These are phyloP conservation scores for Coemansia sp. DNA, from an alignment of 192 early-diverging fungal species.

Conservation along the genomic window DNA sequence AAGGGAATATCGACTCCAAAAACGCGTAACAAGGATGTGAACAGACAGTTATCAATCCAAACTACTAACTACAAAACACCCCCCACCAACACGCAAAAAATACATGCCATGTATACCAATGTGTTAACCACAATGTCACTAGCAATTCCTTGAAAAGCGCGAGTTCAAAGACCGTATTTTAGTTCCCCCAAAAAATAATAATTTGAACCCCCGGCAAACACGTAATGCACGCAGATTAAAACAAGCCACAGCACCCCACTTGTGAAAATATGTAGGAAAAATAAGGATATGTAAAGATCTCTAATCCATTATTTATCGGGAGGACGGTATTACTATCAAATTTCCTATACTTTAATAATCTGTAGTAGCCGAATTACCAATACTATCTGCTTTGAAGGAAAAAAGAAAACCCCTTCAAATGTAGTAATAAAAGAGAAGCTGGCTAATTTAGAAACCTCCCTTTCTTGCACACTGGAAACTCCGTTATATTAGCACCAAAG, in stretches of 20 bases:
- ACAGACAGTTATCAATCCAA: neutral
- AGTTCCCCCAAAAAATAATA: neutral
- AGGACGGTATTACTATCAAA: neutral
- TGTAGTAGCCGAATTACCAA: conserved; percentile 8
- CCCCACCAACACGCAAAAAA: no score
- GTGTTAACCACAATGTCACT: no score
- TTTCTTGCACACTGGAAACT: no score
- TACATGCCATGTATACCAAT: no score
- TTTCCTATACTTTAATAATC: neutral
- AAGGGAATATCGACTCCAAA: neutral
- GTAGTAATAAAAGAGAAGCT: neutral
- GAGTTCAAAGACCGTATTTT: no score
- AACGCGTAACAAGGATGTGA: neutral
- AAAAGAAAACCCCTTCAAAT: neutral
- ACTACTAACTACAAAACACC: neutral
- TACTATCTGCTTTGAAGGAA: neutral
- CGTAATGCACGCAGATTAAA: neutral
- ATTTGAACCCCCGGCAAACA: neutral
- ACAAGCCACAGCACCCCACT: neutral
- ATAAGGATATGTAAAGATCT: neutral
- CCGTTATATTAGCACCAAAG: no score
- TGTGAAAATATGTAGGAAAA: neutral
- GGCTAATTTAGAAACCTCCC: neutral
- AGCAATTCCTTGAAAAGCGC: no score
- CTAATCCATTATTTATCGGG: conserved; percentile 1